Conservation (phyloP, 495 filamentous ascomycete species). For the Cryomyces minteri region DNA sequence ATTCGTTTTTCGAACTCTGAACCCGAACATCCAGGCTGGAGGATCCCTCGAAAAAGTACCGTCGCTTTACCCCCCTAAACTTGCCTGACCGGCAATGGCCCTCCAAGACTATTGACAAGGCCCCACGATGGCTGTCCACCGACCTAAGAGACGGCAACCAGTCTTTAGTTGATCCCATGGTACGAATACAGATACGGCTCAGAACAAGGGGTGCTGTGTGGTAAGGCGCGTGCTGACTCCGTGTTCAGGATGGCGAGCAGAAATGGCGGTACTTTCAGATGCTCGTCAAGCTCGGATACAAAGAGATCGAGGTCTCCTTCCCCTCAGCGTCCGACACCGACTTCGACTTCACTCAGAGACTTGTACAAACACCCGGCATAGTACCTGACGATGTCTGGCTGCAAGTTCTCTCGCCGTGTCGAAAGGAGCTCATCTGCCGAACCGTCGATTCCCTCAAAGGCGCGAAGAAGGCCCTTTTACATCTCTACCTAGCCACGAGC, state of each 20-base stretch:
- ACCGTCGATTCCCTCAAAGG: slow-evolving; percentile 84
- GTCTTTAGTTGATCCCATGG: slow-evolving; percentile 28
- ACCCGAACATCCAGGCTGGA: slow-evolving; percentile 47
- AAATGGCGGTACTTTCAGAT: slow-evolving; percentile 93
- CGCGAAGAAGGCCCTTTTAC: slow-evolving; percentile 86
- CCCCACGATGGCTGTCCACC: slow-evolving; percentile 24
- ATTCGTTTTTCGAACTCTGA: too few relatives aligned
- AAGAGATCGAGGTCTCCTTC: slow-evolving; percentile 95
- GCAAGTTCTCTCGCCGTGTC: slow-evolving; percentile 85
- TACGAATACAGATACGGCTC: slow-evolving; percentile 15
- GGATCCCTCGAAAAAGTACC: slow-evolving; percentile 88
- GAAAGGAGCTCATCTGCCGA: slow-evolving; percentile 76
- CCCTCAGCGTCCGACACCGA: slow-evolving; percentile 87
- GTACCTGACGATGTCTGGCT: slow-evolving; percentile 90
- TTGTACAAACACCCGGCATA: slow-evolving; percentile 72
- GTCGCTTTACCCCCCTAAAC: slow-evolving; percentile 53
- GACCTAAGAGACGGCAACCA: slow-evolving; percentile 26
- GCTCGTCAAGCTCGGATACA: slow-evolving; percentile 86
- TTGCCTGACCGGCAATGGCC: slow-evolving; percentile 90
- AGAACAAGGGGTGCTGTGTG: too few relatives aligned
- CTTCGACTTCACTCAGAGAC: slow-evolving; percentile 80
- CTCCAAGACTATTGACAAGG: slow-evolving; percentile 28
- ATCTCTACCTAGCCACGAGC: slow-evolving; percentile 92
- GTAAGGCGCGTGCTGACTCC: slow-evolving; percentile 8
- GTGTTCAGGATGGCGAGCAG: slow-evolving; percentile 62